Percentiles rank a stretch among this genome's conserved stretches.
These are phyloP conservation scores for Alternaria infectoria DNA, from an alignment of 2,329 filamentous ascomycete species.

Conservation along the genomic window DNA sequence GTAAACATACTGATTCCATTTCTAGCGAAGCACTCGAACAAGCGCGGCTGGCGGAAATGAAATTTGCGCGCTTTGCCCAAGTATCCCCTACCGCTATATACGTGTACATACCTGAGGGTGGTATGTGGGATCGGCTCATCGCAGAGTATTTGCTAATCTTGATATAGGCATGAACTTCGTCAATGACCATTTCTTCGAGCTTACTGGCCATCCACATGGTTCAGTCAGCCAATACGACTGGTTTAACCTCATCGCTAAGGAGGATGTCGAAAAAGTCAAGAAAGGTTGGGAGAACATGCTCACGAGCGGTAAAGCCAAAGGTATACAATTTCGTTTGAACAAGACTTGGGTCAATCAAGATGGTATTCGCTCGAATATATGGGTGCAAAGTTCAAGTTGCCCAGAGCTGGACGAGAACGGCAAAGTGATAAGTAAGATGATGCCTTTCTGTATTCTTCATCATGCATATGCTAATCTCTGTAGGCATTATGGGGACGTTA, in stretches of 20 bases:
- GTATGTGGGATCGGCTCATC: constrained; percentile 3
- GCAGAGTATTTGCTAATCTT: not conserved
- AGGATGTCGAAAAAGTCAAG: constrained; percentile 25
- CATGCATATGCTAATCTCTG: not conserved
- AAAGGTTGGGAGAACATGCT: constrained; percentile 25
- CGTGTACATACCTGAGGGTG: constrained; percentile 28
- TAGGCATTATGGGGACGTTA: constrained; percentile 43
- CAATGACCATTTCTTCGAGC: constrained; percentile 40
- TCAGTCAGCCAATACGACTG: constrained; percentile 25
- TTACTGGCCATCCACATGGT: constrained; percentile 24
- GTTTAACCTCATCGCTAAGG: constrained; percentile 25
- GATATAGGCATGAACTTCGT: constrained; percentile 33
- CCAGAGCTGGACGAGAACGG: constrained; percentile 32
- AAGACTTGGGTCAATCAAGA: constrained; percentile 38
- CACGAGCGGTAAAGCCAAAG: constrained; percentile 19
- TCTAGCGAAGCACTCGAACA: constrained; percentile 31
- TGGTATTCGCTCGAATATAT: constrained; percentile 28
- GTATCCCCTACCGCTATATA: constrained; percentile 36
- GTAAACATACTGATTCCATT: rapidly evolving
- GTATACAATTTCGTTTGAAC: constrained; percentile 33
- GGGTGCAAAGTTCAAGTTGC: constrained; percentile 34
- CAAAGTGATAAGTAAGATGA: constrained; percentile 26
- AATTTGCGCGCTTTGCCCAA: constrained; percentile 35
- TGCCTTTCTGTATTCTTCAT: too few relatives aligned
- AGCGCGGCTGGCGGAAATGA: constrained; percentile 30